These are phyloP conservation scores for Pyrus betulifolia DNA, from an alignment of 306 rosid genomes.

Conservation along the genomic window DNA sequence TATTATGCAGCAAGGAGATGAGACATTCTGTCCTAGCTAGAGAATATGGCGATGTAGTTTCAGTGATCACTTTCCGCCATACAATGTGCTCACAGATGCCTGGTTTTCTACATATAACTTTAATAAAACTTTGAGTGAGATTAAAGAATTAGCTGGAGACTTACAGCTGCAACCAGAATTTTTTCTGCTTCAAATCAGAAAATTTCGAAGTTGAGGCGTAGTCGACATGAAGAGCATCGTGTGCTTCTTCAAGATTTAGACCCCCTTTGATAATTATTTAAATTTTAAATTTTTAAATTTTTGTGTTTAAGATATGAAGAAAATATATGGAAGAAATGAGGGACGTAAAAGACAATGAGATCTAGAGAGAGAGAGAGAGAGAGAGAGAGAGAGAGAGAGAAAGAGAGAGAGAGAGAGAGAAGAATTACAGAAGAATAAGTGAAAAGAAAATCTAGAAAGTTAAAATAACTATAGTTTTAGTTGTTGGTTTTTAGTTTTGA, in stretches of 20 bases:
- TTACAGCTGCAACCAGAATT: background rate
- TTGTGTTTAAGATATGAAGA: background rate
- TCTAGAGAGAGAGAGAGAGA: too few species aligned
- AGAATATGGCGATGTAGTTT: background rate
- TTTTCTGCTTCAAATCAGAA: background rate
- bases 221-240: background rate
- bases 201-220: background rate
- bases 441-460: too few species aligned
- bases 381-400: too few species aligned
- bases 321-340: background rate
- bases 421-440: background rate
- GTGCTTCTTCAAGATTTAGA: background rate
- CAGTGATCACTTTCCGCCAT: background rate
- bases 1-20: background rate
- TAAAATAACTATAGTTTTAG: background rate
- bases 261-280: background rate
- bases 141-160: background rate
- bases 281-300: too few species aligned
- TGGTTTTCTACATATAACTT: background rate
- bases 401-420: too few species aligned
- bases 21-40: background rate
- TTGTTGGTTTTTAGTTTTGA: background rate
- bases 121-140: background rate
- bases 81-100: slow-evolving; percentile 12
- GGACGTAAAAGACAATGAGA: background rate